Conservation (phyloP, 2,329 filamentous ascomycete species). For the Exophiala oligosperma region DNA sequence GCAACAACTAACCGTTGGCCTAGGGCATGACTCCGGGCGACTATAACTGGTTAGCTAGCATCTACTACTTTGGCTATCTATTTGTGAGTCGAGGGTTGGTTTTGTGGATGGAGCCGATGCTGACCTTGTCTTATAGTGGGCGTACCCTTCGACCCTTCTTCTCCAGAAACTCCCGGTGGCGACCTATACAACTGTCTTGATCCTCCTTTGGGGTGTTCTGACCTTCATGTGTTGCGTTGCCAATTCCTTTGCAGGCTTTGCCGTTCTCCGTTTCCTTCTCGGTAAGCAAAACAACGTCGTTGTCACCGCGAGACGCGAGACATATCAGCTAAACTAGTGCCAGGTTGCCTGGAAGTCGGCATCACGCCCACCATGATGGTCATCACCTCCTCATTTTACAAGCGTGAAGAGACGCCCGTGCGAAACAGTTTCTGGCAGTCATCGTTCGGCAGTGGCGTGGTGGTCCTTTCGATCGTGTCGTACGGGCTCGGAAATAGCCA, state of each 20-base stretch:
- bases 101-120: background rate
- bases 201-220: conserved; percentile 43
- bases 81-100: conserved; percentile 25
- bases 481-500: conserved; percentile 37
- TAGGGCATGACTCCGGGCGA: conserved; percentile 33
- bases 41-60: conserved; percentile 45
- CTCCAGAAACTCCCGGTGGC: conserved; percentile 46
- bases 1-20: background rate
- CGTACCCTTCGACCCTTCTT: conserved; percentile 41
- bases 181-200: conserved; percentile 42
- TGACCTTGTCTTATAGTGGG: conserved; percentile 31
- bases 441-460: conserved; percentile 37
- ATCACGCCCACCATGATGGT: conserved; percentile 32
- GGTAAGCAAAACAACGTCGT: conserved; percentile 34
- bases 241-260: conserved; percentile 41
- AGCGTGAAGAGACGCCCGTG: conserved; percentile 36
- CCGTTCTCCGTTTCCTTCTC: conserved; percentile 48
- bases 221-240: conserved; percentile 38
- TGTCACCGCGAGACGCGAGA: no score
- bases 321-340: background rate
- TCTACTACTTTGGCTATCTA: conserved; percentile 47
- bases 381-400: conserved; percentile 39
- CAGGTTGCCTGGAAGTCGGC: conserved; percentile 32
- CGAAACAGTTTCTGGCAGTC: conserved; percentile 37
- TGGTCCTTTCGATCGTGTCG: conserved; percentile 36